Percentiles rank a stretch among this genome's conserved stretches.
phyloP scores from a whole-genome alignment of 2,329 filamentous ascomycete genomes.

The Penicillium corylophilum region DNA sequence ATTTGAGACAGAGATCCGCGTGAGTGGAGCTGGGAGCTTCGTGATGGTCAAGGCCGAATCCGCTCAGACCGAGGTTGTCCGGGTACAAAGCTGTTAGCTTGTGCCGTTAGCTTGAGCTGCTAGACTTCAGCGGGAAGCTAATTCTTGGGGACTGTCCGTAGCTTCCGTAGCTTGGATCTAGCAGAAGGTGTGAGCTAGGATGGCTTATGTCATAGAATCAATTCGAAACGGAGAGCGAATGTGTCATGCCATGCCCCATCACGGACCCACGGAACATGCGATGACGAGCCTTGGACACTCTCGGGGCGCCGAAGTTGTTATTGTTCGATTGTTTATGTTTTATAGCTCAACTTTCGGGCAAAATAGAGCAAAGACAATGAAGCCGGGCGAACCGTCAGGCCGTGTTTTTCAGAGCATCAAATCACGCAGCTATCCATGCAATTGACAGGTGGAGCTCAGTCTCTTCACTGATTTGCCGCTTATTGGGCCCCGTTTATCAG shows the following conservation, averaged over 20 bases:
- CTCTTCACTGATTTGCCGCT: constrained; percentile 2
- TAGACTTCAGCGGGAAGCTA: neutral
- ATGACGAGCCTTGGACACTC: neutral
- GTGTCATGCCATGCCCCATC: neutral
- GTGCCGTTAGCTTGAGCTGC: neutral
- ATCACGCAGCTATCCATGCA: constrained; percentile 11
- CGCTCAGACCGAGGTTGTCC: neutral
- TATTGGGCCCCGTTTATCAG: constrained; percentile 14
- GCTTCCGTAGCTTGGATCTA: neutral
- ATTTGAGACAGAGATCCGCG: constrained; percentile 4
- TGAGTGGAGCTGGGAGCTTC: neutral
- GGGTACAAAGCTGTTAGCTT: neutral
- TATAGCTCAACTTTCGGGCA: neutral
- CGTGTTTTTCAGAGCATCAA: neutral
- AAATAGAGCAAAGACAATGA: neutral
- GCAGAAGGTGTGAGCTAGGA: neutral
- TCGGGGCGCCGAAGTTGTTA: neutral
- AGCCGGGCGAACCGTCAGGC: neutral
- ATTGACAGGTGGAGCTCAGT: constrained; percentile 20
- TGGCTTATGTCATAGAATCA: neutral
- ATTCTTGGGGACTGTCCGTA: neutral
- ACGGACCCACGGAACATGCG: neutral
- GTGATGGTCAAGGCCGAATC: neutral
- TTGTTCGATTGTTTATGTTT: neutral
- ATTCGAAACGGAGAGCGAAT: neutral